Percentiles rank a stretch among this genome's conserved stretches.
These are phyloP conservation scores for Didymella pomorum DNA, from an alignment of 2,329 filamentous ascomycete species.

Conservation along the genomic window DNA sequence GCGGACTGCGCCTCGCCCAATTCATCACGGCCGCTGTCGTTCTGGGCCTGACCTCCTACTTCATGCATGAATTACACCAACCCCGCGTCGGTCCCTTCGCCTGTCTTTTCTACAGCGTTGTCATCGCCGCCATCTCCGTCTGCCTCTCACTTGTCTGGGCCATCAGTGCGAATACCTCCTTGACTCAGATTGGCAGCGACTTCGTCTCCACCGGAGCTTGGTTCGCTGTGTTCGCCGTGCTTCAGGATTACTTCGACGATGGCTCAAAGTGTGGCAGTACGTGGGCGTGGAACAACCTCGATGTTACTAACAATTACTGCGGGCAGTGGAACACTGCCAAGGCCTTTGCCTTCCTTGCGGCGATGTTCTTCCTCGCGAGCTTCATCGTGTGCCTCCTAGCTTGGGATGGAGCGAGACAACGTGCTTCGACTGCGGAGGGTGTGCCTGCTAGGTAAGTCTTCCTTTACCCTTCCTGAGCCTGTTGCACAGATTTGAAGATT, in stretches of 20 bases:
- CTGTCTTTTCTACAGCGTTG: conserved; percentile 77
- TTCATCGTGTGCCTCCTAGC: conserved; percentile 25
- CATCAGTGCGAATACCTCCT: conserved; percentile 70
- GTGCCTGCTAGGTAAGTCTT: conserved; percentile 6
- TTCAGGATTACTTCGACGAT: conserved; percentile 38
- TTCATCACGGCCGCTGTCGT: conserved; percentile 72
- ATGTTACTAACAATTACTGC: conserved; percentile 58
- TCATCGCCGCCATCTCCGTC: conserved; percentile 73
- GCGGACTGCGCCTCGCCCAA: conserved; percentile 67
- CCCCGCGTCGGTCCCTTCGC: conserved; percentile 63
- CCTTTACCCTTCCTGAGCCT: background rate
- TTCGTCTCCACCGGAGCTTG: conserved; percentile 72
- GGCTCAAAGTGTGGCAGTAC: conserved; percentile 32
- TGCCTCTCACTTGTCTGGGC: conserved; percentile 74
- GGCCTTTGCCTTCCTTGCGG: conserved; percentile 75
- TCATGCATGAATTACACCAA: conserved; percentile 34
- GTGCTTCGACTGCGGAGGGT: background rate
- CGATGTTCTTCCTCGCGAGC: conserved; percentile 70
- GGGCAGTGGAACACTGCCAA: conserved; percentile 73
- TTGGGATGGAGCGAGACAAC: background rate
- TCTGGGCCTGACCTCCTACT: conserved; percentile 28
- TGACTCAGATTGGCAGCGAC: conserved; percentile 75
- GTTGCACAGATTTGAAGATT: background rate
- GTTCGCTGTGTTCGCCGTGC: conserved; percentile 61
- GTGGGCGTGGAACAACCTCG: conserved; percentile 64